These are phyloP conservation scores for Aspergillus viridinutans DNA, from an alignment of 2,329 filamentous ascomycete genomes.

Conservation along the genomic window DNA sequence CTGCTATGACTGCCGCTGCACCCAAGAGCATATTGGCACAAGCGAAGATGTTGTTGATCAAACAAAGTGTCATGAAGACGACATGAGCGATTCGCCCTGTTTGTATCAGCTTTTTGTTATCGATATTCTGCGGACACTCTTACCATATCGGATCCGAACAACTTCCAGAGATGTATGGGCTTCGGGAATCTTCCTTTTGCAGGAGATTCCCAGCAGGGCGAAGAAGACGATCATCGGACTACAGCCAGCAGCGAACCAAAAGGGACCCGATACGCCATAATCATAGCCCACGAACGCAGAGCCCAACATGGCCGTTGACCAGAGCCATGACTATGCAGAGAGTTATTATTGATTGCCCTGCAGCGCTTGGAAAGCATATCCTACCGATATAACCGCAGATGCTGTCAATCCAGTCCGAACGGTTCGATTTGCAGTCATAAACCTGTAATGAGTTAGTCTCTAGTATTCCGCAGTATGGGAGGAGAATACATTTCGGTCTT, in stretches of 20 bases:
- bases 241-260: slow-evolving; percentile 56
- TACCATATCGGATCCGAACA: slow-evolving; percentile 50
- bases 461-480: neutral
- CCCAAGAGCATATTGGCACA: slow-evolving; percentile 52
- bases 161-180: slow-evolving; percentile 54
- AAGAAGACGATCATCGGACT: slow-evolving; percentile 56
- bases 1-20: slow-evolving; percentile 41
- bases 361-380: neutral
- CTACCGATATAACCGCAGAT: slow-evolving; percentile 50
- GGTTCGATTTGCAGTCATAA: slow-evolving; percentile 52
- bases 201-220: slow-evolving; percentile 48
- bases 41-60: slow-evolving; percentile 54
- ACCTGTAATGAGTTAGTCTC: slow-evolving; percentile 26
- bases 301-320: slow-evolving; percentile 51
- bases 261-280: slow-evolving; percentile 53
- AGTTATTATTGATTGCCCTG: neutral
- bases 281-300: slow-evolving; percentile 51
- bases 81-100: slow-evolving; percentile 42
- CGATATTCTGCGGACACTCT: neutral
- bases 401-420: slow-evolving; percentile 51
- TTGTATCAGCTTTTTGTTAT: neutral
- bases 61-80: slow-evolving; percentile 50
- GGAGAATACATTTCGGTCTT: slow-evolving; percentile 48
- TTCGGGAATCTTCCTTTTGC: slow-evolving; percentile 51
- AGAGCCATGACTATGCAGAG: slow-evolving; percentile 45